A percentile compares a stretch with the other conserved stretches of the same genome.
These are phyloP conservation scores for Trypanosoma theileri DNA, from an alignment of 208 protist genomes.

Conservation along the genomic window DNA sequence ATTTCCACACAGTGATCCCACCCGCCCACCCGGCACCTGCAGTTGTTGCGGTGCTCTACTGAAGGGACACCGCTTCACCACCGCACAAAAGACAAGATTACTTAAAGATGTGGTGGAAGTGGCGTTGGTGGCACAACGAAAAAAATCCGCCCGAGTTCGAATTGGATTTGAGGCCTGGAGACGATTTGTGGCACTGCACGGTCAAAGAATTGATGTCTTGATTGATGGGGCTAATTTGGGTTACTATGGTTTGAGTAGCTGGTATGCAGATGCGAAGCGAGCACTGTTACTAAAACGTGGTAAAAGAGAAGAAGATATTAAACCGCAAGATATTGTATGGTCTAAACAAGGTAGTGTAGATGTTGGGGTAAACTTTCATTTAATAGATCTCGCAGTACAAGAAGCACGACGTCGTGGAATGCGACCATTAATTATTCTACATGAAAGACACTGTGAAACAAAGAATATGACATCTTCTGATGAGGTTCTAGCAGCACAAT, in stretches of 20 bases:
- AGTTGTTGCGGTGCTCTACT: constrained; percentile 21
- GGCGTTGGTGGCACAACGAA: constrained; percentile 37
- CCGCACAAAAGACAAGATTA: constrained; percentile 38
- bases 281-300: constrained; percentile 37
- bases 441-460: constrained; percentile 52
- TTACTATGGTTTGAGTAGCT: constrained; percentile 72
- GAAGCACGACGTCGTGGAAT: constrained; percentile 34
- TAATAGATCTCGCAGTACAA: constrained; percentile 57
- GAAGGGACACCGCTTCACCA: constrained; percentile 55
- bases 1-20: constrained; percentile 12
- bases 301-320: constrained; percentile 31
- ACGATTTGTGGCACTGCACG: constrained; percentile 44
- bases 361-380: constrained; percentile 33
- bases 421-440: constrained; percentile 65
- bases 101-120: constrained; percentile 40
- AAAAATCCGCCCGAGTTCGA: constrained; percentile 26
- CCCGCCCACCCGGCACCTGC: constrained; percentile 8
- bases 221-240: constrained; percentile 32
- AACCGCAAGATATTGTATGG: constrained; percentile 32
- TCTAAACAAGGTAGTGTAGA: constrained; percentile 28
- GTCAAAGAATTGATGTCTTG: constrained; percentile 11
- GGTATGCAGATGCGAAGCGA: constrained; percentile 30
- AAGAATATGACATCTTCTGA: constrained; percentile 20
- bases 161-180: constrained; percentile 56
- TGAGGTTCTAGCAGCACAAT: constrained; percentile 28